A percentile compares a stretch with the other conserved stretches of the same genome.
Evolutionary conservation across 1,284 basidiomycete species (phyloP).

Genomic region (Ceratobasidium sp.): DNA sequence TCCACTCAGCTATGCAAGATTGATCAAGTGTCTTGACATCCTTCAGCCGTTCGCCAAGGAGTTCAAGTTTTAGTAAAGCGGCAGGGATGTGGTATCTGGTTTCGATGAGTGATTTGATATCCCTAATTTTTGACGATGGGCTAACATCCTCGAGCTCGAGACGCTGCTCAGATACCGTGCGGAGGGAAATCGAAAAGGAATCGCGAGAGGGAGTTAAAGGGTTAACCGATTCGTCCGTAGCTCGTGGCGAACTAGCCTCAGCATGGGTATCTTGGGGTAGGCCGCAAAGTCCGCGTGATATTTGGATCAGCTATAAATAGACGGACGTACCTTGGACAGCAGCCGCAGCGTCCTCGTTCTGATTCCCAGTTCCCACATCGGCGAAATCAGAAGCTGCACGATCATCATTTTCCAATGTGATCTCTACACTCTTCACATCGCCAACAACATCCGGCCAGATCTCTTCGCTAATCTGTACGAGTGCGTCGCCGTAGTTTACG

Average conservation of each 20-base stretch:
- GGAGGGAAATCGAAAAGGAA: background rate
- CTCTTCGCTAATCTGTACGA: too few relatives aligned
- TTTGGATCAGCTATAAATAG: too few relatives aligned
- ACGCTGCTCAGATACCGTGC: background rate
- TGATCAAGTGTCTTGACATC: background rate
- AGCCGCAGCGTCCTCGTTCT: too few relatives aligned
- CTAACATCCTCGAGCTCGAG: background rate
- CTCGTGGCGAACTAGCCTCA: too few relatives aligned
- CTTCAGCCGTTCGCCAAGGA: background rate
- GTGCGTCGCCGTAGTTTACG: background rate
- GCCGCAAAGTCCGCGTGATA: too few relatives aligned
- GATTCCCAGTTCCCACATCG: too few relatives aligned
- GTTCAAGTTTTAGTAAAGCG: background rate
- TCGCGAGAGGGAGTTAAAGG: background rate
- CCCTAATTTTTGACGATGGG: background rate
- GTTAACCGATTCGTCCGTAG: too few relatives aligned
- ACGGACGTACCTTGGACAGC: too few relatives aligned
- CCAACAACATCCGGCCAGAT: slow-evolving; percentile 3
- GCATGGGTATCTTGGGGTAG: too few relatives aligned
- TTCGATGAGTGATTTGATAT: background rate
- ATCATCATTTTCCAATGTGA: background rate
- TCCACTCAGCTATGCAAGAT: background rate
- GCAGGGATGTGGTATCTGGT: background rate
- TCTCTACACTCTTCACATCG: background rate
- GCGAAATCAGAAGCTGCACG: too few relatives aligned